A percentile compares a stretch with the other conserved stretches of the same genome.
Evolutionary conservation across 1,284 basidiomycete genomes (phyloP).

Genomic region (Rhodotorula mucilaginosa): DNA sequence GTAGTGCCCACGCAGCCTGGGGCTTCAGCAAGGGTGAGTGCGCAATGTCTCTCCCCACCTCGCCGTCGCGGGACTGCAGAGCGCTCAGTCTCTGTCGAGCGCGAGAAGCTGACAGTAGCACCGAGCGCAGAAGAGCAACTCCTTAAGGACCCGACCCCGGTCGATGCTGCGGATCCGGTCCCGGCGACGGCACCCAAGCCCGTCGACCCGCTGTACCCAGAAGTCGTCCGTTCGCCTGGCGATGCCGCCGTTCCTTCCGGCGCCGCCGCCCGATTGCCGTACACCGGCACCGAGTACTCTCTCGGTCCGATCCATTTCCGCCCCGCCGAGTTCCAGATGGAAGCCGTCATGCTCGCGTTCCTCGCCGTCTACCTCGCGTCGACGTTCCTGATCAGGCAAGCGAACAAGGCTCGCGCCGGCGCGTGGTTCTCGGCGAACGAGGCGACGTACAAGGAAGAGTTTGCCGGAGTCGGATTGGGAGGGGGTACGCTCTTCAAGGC

Average conservation of each 20-base stretch:
- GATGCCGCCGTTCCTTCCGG: neutral
- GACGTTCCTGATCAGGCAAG: slow-evolving; percentile 1
- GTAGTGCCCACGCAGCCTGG: slow-evolving; percentile 2
- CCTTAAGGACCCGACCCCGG: neutral
- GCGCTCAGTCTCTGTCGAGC: neutral
- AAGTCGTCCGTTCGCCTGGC: neutral
- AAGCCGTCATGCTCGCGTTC: slow-evolving; percentile 9
- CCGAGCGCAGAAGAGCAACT: neutral
- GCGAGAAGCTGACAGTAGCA: neutral
- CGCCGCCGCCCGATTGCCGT: neutral
- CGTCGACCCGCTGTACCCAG: slow-evolving; percentile 2
- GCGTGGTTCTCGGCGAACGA: slow-evolving; percentile 21
- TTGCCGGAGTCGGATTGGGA: slow-evolving; percentile 32
- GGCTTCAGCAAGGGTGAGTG: neutral
- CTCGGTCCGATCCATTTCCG: slow-evolving; percentile 17
- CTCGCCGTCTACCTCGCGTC: slow-evolving; percentile 20
- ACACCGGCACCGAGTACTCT: slow-evolving; percentile 13
- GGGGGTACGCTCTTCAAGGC: slow-evolving; percentile 11
- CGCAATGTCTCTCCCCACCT: neutral
- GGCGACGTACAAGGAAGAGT: slow-evolving; percentile 9
- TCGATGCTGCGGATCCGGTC: slow-evolving; percentile 12
- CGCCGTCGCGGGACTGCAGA: neutral
- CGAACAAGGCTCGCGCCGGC: slow-evolving; percentile 6
- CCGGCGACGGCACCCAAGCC: neutral
- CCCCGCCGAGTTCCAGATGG: slow-evolving; percentile 16